These are phyloP conservation scores for Pistacia integerrima DNA, from an alignment of 345 rosid species.

Conservation along the genomic window DNA sequence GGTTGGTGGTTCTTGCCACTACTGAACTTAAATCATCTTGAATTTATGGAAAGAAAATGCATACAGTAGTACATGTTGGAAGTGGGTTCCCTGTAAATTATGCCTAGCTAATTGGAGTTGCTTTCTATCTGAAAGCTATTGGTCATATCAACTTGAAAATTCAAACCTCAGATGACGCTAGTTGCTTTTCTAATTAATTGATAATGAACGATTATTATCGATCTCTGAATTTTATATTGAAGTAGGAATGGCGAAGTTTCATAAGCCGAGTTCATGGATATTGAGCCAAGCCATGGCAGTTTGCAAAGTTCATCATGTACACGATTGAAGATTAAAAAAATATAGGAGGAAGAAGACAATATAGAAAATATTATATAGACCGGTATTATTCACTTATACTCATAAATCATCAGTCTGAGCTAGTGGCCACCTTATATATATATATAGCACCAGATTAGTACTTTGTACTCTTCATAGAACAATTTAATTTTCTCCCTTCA, in stretches of 20 bases:
- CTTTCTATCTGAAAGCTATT: neutral
- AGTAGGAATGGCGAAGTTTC: neutral
- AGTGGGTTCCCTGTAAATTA: neutral
- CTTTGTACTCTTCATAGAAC: constrained; percentile 7
- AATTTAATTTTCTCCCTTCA: neutral
- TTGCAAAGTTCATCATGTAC: neutral
- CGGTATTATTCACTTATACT: neutral
- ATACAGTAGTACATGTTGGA: neutral
- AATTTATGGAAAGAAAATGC: neutral
- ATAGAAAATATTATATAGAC: constrained; percentile 24
- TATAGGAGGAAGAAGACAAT: constrained; percentile 17
- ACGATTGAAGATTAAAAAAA: constrained; percentile 11
- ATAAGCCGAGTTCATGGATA: neutral
- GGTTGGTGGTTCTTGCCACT: constrained; percentile 1
- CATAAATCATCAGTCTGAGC: neutral
- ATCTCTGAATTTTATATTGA: neutral
- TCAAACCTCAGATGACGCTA: too few relatives aligned
- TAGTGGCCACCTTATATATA: constrained; percentile 11
- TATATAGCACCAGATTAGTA: neutral
- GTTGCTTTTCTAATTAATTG: neutral
- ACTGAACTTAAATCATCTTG: neutral
- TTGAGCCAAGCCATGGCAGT: neutral
- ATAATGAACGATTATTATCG: neutral
- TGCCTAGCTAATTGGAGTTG: neutral
- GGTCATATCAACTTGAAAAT: neutral